Conservation (phyloP, 2,329 filamentous ascomycete genomes). For the Aspergillus sp. region DNA sequence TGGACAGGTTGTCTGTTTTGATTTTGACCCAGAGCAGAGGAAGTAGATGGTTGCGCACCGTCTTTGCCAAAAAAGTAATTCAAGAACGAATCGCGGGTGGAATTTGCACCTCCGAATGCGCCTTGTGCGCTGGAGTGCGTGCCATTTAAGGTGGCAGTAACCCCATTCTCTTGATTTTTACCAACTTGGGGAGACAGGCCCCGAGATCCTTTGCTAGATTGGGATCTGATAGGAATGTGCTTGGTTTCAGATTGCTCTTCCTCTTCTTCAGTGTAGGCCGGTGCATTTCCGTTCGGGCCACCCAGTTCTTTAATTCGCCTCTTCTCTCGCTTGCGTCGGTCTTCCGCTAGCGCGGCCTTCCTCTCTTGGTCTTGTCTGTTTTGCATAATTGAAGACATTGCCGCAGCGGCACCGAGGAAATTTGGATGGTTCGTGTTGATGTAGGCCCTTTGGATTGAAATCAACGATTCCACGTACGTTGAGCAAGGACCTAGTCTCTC, state of each 20-base stretch:
- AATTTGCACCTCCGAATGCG: slow-evolving; percentile 61
- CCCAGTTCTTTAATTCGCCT: slow-evolving; percentile 80
- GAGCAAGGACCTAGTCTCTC: slow-evolving; percentile 89
- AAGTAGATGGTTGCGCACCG: slow-evolving; percentile 49
- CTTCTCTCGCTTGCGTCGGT: slow-evolving; percentile 81
- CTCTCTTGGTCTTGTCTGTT: slow-evolving; percentile 94
- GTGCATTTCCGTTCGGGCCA: slow-evolving; percentile 62
- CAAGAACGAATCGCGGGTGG: slow-evolving; percentile 83
- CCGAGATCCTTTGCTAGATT: slow-evolving; percentile 61
- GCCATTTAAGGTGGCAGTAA: slow-evolving; percentile 69
- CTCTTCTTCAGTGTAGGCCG: slow-evolving; percentile 64
- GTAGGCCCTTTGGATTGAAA: slow-evolving; percentile 95
- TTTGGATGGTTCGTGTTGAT: slow-evolving; percentile 99
- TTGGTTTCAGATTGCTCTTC: slow-evolving; percentile 62
- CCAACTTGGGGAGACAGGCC: slow-evolving; percentile 82
- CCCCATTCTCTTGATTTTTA: slow-evolving; percentile 61
- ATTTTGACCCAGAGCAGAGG: slow-evolving; percentile 42
- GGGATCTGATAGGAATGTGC: slow-evolving; percentile 60
- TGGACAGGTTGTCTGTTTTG: slow-evolving; percentile 68
- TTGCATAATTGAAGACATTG: slow-evolving; percentile 95
- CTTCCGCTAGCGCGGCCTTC: slow-evolving; percentile 74
- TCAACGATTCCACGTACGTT: slow-evolving; percentile 90
- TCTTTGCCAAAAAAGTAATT: slow-evolving; percentile 99
- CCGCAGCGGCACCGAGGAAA: slow-evolving; percentile 92
- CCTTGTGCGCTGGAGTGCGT: slow-evolving; percentile 62